phyloP scores from a whole-genome alignment of 345 rosid species.

The Leavenworthia alabamica region DNA sequence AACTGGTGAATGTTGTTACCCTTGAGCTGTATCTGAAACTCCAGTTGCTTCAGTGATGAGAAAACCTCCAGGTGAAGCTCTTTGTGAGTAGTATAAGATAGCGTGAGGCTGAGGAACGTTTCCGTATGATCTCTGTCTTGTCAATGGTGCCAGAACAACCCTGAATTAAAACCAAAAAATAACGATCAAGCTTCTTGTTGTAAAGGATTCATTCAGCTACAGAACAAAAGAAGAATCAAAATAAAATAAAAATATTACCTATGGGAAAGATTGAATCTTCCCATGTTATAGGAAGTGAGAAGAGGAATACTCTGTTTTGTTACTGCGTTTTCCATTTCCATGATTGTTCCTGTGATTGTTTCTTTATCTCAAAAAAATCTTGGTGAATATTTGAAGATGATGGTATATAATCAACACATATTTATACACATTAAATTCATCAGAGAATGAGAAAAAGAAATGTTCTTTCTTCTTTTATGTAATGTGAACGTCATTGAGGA shows the following conservation, averaged over 20 bases:
- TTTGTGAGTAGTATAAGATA: constrained; percentile 58
- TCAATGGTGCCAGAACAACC: constrained; percentile 56
- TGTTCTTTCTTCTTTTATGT: neutral
- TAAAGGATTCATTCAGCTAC: neutral
- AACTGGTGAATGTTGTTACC: constrained; percentile 18
- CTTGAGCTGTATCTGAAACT: constrained; percentile 59
- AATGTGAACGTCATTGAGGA: constrained; percentile 13
- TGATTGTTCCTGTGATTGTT: neutral
- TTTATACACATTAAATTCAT: neutral
- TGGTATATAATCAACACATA: neutral
- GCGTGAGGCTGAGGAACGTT: constrained; percentile 72
- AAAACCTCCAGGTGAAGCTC: constrained; percentile 53
- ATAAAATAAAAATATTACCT: neutral
- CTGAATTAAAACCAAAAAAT: constrained; percentile 10
- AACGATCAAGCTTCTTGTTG: neutral
- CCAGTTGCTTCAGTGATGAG: constrained; percentile 58
- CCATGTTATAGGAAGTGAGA: constrained; percentile 27
- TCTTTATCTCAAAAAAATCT: neutral
- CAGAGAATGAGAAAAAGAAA: neutral
- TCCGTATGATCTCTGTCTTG: constrained; percentile 48
- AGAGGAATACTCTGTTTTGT: constrained; percentile 28
- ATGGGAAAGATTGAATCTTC: constrained; percentile 29
- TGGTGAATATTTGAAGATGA: neutral
- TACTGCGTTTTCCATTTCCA: constrained; percentile 6
- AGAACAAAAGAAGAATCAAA: neutral